phyloP scores from a whole-genome alignment of 768 basidiomycete species.

The Trametes villosa region DNA sequence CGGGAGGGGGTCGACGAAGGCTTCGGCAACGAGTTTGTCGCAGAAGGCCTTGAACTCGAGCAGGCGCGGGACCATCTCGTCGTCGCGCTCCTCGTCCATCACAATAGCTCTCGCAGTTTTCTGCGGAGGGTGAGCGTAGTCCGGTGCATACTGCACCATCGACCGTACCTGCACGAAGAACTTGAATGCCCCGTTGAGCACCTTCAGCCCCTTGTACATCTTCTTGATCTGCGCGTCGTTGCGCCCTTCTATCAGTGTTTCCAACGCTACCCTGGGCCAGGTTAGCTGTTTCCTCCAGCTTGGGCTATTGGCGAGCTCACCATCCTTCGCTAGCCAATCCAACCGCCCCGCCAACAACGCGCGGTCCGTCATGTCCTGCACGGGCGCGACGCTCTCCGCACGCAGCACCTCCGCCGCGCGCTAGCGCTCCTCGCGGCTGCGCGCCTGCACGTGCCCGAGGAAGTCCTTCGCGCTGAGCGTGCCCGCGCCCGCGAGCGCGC shows the following conservation, averaged over 20 bases:
- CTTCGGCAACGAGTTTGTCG: conserved; percentile 50
- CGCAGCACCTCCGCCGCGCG: conserved; percentile 57
- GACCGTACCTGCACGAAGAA: conserved; percentile 57
- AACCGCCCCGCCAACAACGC: conserved; percentile 51
- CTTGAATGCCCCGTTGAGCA: conserved; percentile 65
- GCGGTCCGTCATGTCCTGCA: conserved; percentile 58
- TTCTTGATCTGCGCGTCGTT: conserved; percentile 47
- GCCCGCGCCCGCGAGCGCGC: conserved; percentile 39
- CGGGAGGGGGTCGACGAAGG: conserved; percentile 54
- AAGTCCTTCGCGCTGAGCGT: conserved; percentile 54
- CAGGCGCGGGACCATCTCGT: conserved; percentile 76
- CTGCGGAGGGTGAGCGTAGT: conserved; percentile 42
- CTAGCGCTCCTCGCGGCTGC: conserved; percentile 60
- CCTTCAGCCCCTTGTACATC: conserved; percentile 60
- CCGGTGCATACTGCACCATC: not conserved
- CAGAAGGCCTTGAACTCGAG: conserved; percentile 67
- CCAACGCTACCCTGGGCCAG: conserved; percentile 50
- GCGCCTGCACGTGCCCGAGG: conserved; percentile 49
- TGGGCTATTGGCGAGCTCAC: conserved; percentile 27
- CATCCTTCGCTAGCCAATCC: conserved; percentile 49
- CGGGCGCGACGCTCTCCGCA: conserved; percentile 50
- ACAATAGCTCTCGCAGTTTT: conserved; percentile 70
- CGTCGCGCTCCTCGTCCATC: conserved; percentile 62
- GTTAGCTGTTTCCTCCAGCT: not conserved
- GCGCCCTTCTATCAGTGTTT: conserved; percentile 52